Evolutionary conservation across 225 moss, liverwort and hornwort genomes (phyloP).

Genomic region (Anthoceros angustus): DNA sequence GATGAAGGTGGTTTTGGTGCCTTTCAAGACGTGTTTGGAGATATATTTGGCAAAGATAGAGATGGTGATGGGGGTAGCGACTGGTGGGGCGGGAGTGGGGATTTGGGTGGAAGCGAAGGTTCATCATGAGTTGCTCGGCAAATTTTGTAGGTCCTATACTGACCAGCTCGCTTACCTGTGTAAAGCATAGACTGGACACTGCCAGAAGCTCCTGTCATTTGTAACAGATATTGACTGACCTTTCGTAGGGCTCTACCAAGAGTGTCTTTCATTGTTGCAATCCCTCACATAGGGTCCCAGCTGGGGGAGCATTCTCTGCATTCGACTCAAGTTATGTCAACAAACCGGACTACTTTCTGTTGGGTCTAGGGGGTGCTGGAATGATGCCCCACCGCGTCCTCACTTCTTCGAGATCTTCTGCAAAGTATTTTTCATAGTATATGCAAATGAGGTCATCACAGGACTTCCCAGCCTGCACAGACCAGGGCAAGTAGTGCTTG

Average conservation of each 20-base stretch:
- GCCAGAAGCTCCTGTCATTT: too few species aligned
- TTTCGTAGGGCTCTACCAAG: too few species aligned
- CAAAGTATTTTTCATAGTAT: conserved; percentile 72
- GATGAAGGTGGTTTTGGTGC: neutral
- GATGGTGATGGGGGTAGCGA: neutral
- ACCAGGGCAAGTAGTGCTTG: conserved; percentile 84
- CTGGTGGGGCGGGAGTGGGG: too few species aligned
- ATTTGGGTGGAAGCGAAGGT: too few species aligned
- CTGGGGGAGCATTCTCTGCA: too few species aligned
- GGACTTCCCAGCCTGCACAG: conserved; percentile 53
- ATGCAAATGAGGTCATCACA: conserved; percentile 83
- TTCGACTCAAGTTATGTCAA: neutral
- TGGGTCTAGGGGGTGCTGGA: conserved; percentile 48
- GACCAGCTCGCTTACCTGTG: too few species aligned
- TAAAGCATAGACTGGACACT: too few species aligned
- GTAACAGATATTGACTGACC: too few species aligned
- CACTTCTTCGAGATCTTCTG: conserved; percentile 63
- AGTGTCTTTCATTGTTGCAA: too few species aligned
- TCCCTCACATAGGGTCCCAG: too few species aligned
- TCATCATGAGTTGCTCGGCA: too few species aligned
- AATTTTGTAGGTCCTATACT: too few species aligned
- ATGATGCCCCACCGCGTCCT: conserved; percentile 72
- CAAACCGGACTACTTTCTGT: conserved; percentile 6
- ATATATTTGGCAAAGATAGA: neutral
- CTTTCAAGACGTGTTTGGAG: neutral